phyloP scores from a whole-genome alignment of 2,329 filamentous ascomycete genomes.

The Apiospora malaysiana region DNA sequence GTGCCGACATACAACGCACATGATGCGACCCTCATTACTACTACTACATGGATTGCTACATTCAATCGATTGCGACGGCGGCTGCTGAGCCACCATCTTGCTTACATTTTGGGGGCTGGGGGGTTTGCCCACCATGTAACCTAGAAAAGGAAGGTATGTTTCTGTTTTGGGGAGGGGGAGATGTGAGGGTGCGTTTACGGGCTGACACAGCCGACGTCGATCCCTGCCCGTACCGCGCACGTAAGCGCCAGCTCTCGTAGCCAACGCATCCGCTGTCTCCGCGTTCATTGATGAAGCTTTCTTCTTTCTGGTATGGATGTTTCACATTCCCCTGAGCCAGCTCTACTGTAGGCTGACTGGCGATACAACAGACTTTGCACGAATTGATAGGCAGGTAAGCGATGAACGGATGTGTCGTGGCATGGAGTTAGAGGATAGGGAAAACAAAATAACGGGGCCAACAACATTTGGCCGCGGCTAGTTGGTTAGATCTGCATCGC shows the following conservation, averaged over 20 bases:
- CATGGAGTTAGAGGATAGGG: neutral
- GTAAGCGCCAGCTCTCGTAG: neutral
- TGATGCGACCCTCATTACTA: neutral
- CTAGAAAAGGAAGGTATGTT: too few relatives aligned
- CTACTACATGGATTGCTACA: too few relatives aligned
- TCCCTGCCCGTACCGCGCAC: neutral
- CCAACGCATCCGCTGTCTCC: neutral
- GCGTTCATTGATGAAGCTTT: neutral
- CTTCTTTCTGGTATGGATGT: neutral
- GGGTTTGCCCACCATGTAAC: too few relatives aligned
- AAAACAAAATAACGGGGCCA: neutral
- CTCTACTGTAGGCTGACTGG: neutral
- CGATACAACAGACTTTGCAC: neutral
- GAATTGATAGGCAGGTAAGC: neutral
- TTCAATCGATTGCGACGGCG: neutral
- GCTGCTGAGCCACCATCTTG: neutral
- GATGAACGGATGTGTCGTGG: neutral
- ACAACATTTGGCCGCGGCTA: neutral
- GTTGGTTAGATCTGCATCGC: conserved; percentile 11
- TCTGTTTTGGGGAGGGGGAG: too few relatives aligned
- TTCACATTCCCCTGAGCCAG: neutral
- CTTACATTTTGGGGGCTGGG: neutral
- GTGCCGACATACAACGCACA: neutral
- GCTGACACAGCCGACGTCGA: neutral
- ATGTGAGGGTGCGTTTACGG: too few relatives aligned